Evolutionary conservation across 805 yeast species (phyloP), one percentile per base, ranked within the genome.

Genomic region (Kuraishia cidri): DNA sequence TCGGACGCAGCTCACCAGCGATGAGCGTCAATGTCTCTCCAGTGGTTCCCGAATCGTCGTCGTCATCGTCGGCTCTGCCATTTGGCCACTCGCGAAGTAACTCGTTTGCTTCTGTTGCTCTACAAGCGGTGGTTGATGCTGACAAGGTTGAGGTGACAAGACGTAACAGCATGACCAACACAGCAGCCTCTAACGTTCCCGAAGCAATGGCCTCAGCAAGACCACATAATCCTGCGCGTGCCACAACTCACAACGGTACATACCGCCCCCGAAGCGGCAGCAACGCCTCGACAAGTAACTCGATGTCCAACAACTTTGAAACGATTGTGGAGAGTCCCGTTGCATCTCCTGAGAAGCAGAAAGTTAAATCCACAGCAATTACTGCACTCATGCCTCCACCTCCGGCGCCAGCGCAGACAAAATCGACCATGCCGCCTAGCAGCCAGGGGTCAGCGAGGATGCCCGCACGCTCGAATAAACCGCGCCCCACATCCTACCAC

Each of bases 401-500:
- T n/a, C 46, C 52, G 26, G 39, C 41, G 18, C 39, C 38, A 22
- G 23, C 10, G 7, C 23, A 20, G 7, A 7, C 23, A 10, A 10
- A 7, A 7, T 7, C 9, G 23, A 10, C 23, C 9, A 20, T 20
- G 23, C 23, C 23, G 23, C 7, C 23, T 10, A 10, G 9, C 7
- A 7, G 9, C 9, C 23, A 7, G 9, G 23, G 23, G 9, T 7
- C 9, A 20, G 10, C 41, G 50, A 21, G 56, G 61, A 45, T 54
- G 66, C 33, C 33, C 15, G 11, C 26, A 14, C 13, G 28, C 4
- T 19, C n/a, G 21, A 69, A 74, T 51, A 78, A 72, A 47, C 88
- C 86, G 36, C 70, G 94, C 51, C 94, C 94, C 26, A 82, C 90
- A 0, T 81, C 92, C 7, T 83, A 79, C 47, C 88, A 83, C 48